Base-by-base conservation (phyloP, 352 stramenopile genomes). In the Phytophthora litchii region DNA sequence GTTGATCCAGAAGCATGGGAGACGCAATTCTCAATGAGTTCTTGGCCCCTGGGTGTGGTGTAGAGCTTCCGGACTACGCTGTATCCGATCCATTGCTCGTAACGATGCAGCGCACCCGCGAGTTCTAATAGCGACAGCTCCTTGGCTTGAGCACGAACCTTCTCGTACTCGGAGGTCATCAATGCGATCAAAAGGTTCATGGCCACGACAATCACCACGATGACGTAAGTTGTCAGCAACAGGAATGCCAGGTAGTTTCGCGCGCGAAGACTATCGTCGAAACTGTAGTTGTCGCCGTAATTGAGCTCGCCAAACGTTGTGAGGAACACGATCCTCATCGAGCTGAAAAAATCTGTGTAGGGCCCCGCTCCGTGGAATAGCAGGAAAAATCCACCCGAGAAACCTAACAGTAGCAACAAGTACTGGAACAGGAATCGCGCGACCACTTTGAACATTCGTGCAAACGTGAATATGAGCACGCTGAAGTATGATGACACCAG, bases 391-490 rank as follows among this genome's bases (percentile, higher is more conserved):
- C 66, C 68, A 14, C 70, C 70, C 4, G 76, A 73, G 34, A 86
- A 86, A 1, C 76, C 76, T 41, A 86, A 32, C 0, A 86, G 52
- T 16, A 86, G 60, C 16, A 86, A 44, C 17, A 76, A 21, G n/a
- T 86, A 81, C 49, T 83, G 72, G 32, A 83, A 69, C 55, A 82
- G 56, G 62, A 86, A 83, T 40, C 77, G 73, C 27, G 67, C 64
- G 6, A 81, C 74, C 10, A 84, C 76, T 9, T 70, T 71, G 45
- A 78, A 80, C 76, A 86, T 86, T n/a, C 76, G 56, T 19, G 74
- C 74, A 34, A 86, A 86, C n/a, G 76, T 84, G 53, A 86, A 86
- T 46, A 86, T 81, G 20, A 86, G 64, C 38, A 86, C 74, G 31
- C 72, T 83, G 61, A 82, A 84, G 60, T 78, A 84, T 1, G 76